Evolutionary conservation across 352 stramenopile species (phyloP), one percentile per base, ranked within the genome.

Genomic region (Phytophthora palmivora): DNA sequence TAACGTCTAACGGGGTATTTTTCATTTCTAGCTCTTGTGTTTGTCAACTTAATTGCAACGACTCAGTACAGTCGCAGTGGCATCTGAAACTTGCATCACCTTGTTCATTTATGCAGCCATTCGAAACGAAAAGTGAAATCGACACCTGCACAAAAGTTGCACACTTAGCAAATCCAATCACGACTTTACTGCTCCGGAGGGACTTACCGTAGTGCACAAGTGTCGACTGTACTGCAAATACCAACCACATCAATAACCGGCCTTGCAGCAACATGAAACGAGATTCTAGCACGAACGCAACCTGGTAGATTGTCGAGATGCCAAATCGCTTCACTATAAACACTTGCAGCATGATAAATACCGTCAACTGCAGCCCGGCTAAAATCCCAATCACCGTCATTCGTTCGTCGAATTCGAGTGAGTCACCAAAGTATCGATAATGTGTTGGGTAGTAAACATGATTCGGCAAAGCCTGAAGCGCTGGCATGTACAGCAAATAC

Each of bases 271-370:
- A 24, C 0, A 55, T 15, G 12, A 58, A 66, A 4, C 79, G 70
- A 0, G 48, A 70, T 38, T 88, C 71, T 15, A 84, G 49, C 32
- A 87, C 78, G 38, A 87, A 87, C n/a, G 57, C 73, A 9, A 85
- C 46, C n/a, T 81, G 73, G n/a, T 76, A 74, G 12, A 87, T 53
- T 1, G 66, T 54, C 15, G 69, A 56, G 4, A 77, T 22, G 6
- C 58, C 53, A 26, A 77, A 77, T 6, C 54, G 51, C 14, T 54
- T 64, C 3, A 54, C 41, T 15, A 77, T 53, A 19, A 74, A 62
- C 2, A 70, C n/a, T 57, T 74, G 59, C 24, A 77, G 22, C 7
- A 6, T 39, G 2, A 68, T 10, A 5, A 73, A 36, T 4, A 77
- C 18, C 0, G 43, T 1, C 9, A 77, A 15, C 46, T 74, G 54